Conservation (phyloP, 1,139 yeast genomes). For the Saccharomyces hybrid region DNA sequence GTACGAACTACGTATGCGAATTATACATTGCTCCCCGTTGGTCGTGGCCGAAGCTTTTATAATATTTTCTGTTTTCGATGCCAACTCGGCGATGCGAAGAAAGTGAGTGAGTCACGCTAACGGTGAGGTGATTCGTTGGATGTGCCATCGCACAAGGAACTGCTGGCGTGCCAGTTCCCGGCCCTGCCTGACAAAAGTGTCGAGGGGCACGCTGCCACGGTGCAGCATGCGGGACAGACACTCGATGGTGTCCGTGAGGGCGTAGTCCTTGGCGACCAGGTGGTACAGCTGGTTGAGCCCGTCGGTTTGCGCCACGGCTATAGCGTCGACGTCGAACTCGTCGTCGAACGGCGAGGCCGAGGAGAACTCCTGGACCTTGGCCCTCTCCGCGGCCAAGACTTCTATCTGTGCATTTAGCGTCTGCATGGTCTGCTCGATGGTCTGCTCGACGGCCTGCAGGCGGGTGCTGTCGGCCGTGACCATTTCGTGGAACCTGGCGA, state of each 20-base stretch:
- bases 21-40: background rate
- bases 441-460: background rate
- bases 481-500: background rate
- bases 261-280: conserved; percentile 57
- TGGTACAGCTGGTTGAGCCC: conserved; percentile 50
- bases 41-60: background rate
- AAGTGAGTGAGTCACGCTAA: conserved; percentile 3
- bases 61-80: background rate
- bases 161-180: conserved; percentile 71
- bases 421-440: background rate
- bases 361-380: conserved; percentile 3
- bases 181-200: conserved; percentile 36
- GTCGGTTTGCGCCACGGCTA: conserved; percentile 8
- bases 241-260: conserved; percentile 61
- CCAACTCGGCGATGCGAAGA: background rate
- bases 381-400: conserved; percentile 3
- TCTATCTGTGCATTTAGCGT: conserved; percentile 5
- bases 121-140: conserved; percentile 32
- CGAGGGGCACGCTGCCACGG: conserved; percentile 32
- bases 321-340: conserved; percentile 1
- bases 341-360: conserved; percentile 4
- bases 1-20: background rate
- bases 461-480: background rate
- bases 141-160: conserved; percentile 43
- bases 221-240: conserved; percentile 55